phyloP scores from a whole-genome alignment of 495 filamentous ascomycete genomes.

The Xylaria acuta region DNA sequence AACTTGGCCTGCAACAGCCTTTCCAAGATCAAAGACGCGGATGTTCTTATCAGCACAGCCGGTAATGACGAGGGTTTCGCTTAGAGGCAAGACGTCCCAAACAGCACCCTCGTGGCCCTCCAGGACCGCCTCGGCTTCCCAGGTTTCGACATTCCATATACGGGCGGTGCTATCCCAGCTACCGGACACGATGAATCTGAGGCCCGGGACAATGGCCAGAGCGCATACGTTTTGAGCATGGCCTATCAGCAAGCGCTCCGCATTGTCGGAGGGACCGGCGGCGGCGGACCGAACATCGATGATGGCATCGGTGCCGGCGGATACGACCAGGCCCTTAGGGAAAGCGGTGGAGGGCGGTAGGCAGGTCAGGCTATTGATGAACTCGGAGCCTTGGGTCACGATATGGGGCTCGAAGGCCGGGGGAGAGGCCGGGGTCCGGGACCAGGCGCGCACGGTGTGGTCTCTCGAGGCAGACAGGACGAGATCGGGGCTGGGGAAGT shows the following conservation, averaged over 20 bases:
- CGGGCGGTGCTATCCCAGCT: conserved; percentile 91
- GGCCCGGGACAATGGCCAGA: conserved; percentile 75
- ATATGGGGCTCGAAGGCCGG: conserved; percentile 78
- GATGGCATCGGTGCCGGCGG: conserved; percentile 86
- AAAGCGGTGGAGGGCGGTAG: conserved; percentile 70
- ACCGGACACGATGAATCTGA: conserved; percentile 81
- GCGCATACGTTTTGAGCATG: conserved; percentile 87
- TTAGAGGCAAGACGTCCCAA: conserved; percentile 88
- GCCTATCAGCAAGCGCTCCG: conserved; percentile 83
- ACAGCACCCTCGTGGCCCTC: conserved; percentile 78
- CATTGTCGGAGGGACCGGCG: conserved; percentile 68
- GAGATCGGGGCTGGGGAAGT: conserved; percentile 74
- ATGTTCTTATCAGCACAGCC: conserved; percentile 92
- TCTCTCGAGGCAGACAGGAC: conserved; percentile 89
- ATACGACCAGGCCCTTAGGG: conserved; percentile 83
- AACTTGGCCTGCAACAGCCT: conserved; percentile 77
- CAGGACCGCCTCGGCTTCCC: conserved; percentile 74
- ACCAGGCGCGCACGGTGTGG: conserved; percentile 89
- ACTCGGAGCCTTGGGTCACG: conserved; percentile 75
- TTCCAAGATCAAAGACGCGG: conserved; percentile 73
- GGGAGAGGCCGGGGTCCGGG: conserved; percentile 60
- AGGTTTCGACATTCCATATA: conserved; percentile 76
- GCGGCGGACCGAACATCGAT: conserved; percentile 84
- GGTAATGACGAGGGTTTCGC: conserved; percentile 81
- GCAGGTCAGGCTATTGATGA: conserved; percentile 85